Evolutionary conservation across 2,329 filamentous ascomycete species (phyloP).

Genomic region (Colletotrichum limetticola): DNA sequence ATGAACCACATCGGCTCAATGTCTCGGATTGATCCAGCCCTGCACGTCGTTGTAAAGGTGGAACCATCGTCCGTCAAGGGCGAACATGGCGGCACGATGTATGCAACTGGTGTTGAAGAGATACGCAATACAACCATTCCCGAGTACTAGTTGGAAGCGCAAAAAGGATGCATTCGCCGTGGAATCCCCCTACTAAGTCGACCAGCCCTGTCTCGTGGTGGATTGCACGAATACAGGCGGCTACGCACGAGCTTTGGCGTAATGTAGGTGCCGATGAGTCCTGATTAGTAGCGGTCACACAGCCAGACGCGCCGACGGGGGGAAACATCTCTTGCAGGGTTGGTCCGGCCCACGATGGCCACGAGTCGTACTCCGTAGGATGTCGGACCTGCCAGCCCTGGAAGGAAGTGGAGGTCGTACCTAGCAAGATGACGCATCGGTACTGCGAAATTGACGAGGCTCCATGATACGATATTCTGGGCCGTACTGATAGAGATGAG

Average conservation of each 20-base stretch:
- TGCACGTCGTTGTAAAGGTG: constrained; percentile 12
- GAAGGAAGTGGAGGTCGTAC: neutral
- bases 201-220: neutral
- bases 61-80: constrained; percentile 11
- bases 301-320: neutral
- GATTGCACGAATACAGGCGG: too few relatives aligned
- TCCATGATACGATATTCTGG: neutral
- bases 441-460: neutral
- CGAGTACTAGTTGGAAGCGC: neutral
- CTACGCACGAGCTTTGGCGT: neutral
- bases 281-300: neutral
- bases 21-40: constrained; percentile 30
- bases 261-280: neutral
- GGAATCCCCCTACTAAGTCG: neutral
- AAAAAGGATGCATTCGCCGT: neutral
- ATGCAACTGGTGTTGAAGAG: neutral
- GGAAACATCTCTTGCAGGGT: constrained; percentile 15
- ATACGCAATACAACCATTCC: neutral
- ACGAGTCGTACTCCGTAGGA: constrained; percentile 10
- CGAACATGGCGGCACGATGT: neutral
- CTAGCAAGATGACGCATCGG: neutral
- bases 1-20: constrained; percentile 24
- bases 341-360: constrained; percentile 20
- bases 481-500: neutral
- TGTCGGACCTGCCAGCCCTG: constrained; percentile 3